Evolutionary conservation across 495 filamentous ascomycete species (phyloP).

Genomic region (Pyrenula aspistea): DNA sequence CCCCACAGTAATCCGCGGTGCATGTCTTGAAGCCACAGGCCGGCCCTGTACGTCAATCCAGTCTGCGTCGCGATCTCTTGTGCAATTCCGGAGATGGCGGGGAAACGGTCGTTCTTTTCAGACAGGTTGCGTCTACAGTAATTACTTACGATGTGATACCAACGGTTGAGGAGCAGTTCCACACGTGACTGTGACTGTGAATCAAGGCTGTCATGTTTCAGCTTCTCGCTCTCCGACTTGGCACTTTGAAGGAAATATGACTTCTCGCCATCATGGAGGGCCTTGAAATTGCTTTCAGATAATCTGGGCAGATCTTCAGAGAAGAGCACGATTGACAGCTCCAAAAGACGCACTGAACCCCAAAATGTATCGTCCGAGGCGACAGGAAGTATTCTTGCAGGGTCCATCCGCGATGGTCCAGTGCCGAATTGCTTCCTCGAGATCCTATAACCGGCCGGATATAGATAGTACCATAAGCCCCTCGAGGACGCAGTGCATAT

Average conservation of each 20-base stretch:
- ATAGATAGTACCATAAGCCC: background rate
- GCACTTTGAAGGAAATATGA: background rate
- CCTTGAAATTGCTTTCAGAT: background rate
- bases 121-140: background rate
- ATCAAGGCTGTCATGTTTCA: background rate
- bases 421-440: background rate
- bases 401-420: conserved; percentile 1
- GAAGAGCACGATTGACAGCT: background rate
- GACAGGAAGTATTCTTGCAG: background rate
- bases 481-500: background rate
- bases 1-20: conserved; percentile 5
- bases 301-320: background rate
- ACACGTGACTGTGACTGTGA: background rate
- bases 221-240: background rate
- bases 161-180: background rate
- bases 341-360: background rate
- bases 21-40: conserved; percentile 5
- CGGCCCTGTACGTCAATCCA: background rate
- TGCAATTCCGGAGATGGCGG: conserved; percentile 1
- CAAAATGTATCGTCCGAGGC: background rate
- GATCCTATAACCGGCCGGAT: background rate
- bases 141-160: background rate
- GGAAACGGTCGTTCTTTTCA: conserved; percentile 1
- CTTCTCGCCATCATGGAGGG: background rate
- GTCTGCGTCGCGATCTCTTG: conserved; percentile 1